Percentiles rank a stretch among this genome's conserved stretches.
Evolutionary conservation across 495 filamentous ascomycete species (phyloP).

Genomic region (Neurospora sp.): DNA sequence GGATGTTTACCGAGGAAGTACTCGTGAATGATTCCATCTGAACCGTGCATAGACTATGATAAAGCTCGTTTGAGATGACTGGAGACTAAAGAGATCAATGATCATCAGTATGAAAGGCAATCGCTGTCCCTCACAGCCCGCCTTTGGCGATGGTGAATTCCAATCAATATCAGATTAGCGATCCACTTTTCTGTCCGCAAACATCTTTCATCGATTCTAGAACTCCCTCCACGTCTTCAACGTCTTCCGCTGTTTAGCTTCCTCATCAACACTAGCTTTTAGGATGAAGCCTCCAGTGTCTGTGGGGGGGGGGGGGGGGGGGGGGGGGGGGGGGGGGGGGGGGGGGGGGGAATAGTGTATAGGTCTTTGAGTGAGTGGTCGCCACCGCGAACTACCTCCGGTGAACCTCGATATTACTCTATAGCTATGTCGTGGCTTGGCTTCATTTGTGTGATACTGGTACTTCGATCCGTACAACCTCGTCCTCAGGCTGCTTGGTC

Average conservation of each 20-base stretch:
- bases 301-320: background rate
- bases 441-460: background rate
- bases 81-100: background rate
- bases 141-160: background rate
- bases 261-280: background rate
- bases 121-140: background rate
- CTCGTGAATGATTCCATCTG: background rate
- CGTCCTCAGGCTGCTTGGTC: background rate
- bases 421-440: background rate
- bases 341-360: background rate
- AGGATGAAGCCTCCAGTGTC: background rate
- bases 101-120: background rate
- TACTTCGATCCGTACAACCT: background rate
- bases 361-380: background rate
- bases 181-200: background rate
- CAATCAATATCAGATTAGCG: background rate
- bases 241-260: background rate
- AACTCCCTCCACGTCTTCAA: background rate
- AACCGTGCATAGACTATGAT: background rate
- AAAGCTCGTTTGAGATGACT: background rate
- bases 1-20: background rate
- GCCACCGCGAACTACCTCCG: background rate
- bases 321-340: too few species aligned
- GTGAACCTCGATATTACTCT: background rate
- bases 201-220: background rate